Evolutionary conservation across 106 monocot species (phyloP), one percentile per base, ranked within the genome.

Genomic region (Acanthochlamys bracteata): DNA sequence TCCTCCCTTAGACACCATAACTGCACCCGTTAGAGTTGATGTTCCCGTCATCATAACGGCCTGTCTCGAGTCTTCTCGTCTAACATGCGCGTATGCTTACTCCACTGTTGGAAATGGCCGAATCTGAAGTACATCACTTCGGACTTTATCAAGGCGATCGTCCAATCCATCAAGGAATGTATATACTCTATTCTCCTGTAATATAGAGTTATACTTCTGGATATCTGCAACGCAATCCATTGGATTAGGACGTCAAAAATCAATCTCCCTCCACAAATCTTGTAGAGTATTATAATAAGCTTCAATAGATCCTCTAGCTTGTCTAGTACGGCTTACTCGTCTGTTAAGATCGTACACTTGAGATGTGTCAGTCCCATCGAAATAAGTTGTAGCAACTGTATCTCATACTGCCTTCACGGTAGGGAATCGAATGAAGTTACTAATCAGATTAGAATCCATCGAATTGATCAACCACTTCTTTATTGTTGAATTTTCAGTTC

Each of bases 261-360:
- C 52, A 27, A 71, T 71, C 20, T 71, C 71, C 27, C 53, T 24
- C 71, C 62, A 71, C 16, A 63, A 55, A 17, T 53, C 62, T 23
- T 71, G 39, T 39, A 61, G 40, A 61, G 27, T 7, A 39, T 61
- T 61, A 39, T 61, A 61, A 60, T 40, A 71, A 7, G 51, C 53
- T 22, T 71, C 71, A 25, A 71, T 39, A 3, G 39, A 41, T 41
- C 42, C 63, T 10, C 55, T 64, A 23, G 55, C 63, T 42, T 73
- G 65, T 64, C 49, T 49, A 2, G 2, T 49, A 14, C 49, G 49
- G 49, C 15, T 14, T 10, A 49, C 49, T 12, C 49, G 9, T 49
- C 49, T 49, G 1, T 17, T 49, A 14, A 49, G 49, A 4, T 49
- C 49, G 17, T 45, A 49, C 17, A 49, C 49, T 49, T 49, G 9